Evolutionary conservation across 2,329 filamentous ascomycete species (phyloP).

Genomic region (Drechslera avenae): DNA sequence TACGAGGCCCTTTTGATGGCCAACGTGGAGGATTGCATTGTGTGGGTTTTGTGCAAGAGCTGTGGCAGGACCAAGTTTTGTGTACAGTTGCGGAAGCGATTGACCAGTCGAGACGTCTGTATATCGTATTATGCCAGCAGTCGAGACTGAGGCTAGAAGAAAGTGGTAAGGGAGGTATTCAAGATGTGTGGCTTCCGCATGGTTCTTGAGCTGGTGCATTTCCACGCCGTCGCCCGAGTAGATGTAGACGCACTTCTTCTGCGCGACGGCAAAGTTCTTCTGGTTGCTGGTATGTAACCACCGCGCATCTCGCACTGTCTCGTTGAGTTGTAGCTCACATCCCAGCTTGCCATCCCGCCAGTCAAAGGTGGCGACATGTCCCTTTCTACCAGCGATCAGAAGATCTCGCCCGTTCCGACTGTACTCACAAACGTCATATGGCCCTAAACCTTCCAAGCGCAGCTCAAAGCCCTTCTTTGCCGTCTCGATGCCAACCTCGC

Average conservation of each 20-base stretch:
- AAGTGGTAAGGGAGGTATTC: slow-evolving; percentile 98
- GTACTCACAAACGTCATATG: slow-evolving; percentile 88
- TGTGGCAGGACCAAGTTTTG: slow-evolving; percentile 80
- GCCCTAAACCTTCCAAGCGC: slow-evolving; percentile 75
- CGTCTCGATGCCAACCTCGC: slow-evolving; percentile 76
- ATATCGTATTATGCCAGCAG: slow-evolving; percentile 82
- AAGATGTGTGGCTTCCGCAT: slow-evolving; percentile 89
- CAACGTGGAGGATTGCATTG: slow-evolving; percentile 90
- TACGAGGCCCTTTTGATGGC: slow-evolving; percentile 93
- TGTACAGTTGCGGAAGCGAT: slow-evolving; percentile 82
- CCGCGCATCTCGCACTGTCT: slow-evolving; percentile 85
- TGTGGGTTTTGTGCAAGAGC: slow-evolving; percentile 86
- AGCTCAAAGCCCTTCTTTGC: slow-evolving; percentile 94
- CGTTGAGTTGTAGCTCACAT: slow-evolving; percentile 87
- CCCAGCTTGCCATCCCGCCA: slow-evolving; percentile 91
- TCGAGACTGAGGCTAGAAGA: slow-evolving; percentile 83
- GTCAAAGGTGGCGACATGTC: slow-evolving; percentile 95
- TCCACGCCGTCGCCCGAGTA: slow-evolving; percentile 92
- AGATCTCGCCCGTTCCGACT: slow-evolving; percentile 86
- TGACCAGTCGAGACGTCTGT: slow-evolving; percentile 94
- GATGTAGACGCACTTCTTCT: slow-evolving; percentile 97
- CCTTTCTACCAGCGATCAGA: slow-evolving; percentile 85
- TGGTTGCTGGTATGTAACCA: slow-evolving; percentile 85
- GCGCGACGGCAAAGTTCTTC: slow-evolving; percentile 90
- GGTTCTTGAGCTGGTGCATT: slow-evolving; percentile 87